A percentile compares a stretch with the other conserved stretches of the same genome.
Conservation (phyloP, 352 stramenopile genomes). For the Aphanomyces stellatus region DNA sequence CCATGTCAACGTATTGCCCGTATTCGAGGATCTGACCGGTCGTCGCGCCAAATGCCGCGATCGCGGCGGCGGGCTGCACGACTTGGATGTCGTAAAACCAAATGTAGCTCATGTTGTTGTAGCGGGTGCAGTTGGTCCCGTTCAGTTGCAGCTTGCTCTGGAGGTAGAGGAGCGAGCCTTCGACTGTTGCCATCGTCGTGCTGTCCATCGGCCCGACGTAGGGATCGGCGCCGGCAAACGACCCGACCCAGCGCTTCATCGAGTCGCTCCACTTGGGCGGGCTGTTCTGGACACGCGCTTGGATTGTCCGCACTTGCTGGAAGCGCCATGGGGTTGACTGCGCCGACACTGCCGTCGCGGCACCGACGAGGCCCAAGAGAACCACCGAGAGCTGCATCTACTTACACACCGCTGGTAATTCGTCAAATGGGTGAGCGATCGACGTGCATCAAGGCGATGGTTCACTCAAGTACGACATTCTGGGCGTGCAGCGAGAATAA, state of each 20-base stretch:
- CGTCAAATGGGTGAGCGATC: no score
- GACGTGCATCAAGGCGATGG: no score
- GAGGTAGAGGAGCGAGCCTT: slow-evolving; percentile 51
- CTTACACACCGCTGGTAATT: no score
- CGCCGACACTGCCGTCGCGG: no score
- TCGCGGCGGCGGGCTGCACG: slow-evolving; percentile 32
- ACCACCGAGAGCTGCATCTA: no score
- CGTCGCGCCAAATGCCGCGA: slow-evolving; percentile 26
- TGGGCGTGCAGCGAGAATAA: no score
- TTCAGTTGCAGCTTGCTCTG: slow-evolving; percentile 34
- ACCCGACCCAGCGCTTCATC: slow-evolving; percentile 34
- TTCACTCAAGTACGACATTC: no score
- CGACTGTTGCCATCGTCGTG: slow-evolving; percentile 45
- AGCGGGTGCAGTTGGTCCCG: slow-evolving; percentile 36
- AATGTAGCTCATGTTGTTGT: slow-evolving; percentile 60
- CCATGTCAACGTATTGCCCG: slow-evolving; percentile 42
- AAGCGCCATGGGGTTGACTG: slow-evolving; percentile 33
- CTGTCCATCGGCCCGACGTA: slow-evolving; percentile 41
- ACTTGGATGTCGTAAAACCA: slow-evolving; percentile 60
- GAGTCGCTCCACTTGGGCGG: slow-evolving; percentile 52
- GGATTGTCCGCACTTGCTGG: slow-evolving; percentile 35
- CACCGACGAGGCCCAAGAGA: no score
- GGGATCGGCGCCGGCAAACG: slow-evolving; percentile 23
- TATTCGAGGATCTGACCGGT: slow-evolving; percentile 32
- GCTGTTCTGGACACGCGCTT: slow-evolving; percentile 49